Conservation (phyloP, 768 basidiomycete genomes). For the Mycena rebaudengoi region DNA sequence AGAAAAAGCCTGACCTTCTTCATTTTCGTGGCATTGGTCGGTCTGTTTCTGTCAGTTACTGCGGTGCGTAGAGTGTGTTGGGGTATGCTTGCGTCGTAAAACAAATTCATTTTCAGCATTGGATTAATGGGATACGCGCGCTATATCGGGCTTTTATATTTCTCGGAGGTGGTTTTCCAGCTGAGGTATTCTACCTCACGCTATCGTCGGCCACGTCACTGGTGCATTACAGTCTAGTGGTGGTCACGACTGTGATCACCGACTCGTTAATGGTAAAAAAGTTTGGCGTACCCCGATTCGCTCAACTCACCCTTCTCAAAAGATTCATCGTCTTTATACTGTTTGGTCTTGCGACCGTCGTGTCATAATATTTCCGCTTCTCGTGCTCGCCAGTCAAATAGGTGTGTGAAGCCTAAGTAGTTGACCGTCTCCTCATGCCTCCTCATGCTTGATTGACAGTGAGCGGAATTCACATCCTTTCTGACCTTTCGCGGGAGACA, state of each 20-base stretch:
- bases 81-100: not conserved
- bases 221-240: not conserved
- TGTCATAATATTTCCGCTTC: not conserved
- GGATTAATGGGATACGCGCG: not conserved
- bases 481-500: slow-evolving; percentile 3
- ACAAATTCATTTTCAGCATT: not conserved
- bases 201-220: not conserved
- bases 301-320: not conserved
- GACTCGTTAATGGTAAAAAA: not conserved
- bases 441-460: not conserved
- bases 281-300: not conserved
- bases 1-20: not conserved
- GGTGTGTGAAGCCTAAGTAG: not conserved
- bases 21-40: not conserved
- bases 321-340: slow-evolving; percentile 2
- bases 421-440: no score
- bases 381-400: not conserved
- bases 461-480: not conserved
- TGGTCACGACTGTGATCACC: not conserved
- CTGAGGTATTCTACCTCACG: not conserved
- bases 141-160: not conserved
- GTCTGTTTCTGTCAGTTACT: slow-evolving; percentile 4
- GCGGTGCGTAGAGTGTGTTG: not conserved
- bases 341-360: not conserved
- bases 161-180: not conserved